A percentile compares a stretch with the other conserved stretches of the same genome.
These are phyloP conservation scores for Pestalotiopsis sp. DNA, from an alignment of 2,329 filamentous ascomycete species.

Conservation along the genomic window DNA sequence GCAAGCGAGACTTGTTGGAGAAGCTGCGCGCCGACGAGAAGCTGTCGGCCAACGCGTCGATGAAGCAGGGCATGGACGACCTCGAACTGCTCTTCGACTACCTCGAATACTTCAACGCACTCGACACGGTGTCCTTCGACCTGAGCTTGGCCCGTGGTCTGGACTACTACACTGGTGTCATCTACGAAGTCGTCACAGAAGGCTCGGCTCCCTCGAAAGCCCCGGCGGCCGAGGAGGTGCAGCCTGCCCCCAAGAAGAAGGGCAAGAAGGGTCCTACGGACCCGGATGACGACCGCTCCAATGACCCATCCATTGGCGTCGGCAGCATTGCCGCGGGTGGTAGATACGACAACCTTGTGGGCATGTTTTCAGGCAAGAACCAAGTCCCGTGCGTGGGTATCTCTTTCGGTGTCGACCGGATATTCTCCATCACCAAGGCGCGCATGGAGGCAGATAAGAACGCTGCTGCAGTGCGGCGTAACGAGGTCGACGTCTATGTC, in stretches of 20 bases:
- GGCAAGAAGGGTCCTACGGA: constrained; percentile 43
- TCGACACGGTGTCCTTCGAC: constrained; percentile 69
- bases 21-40: constrained; percentile 58
- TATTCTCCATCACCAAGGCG: constrained; percentile 75
- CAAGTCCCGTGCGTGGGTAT: constrained; percentile 78
- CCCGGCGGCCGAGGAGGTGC: constrained; percentile 34
- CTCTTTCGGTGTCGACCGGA: constrained; percentile 77
- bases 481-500: constrained; percentile 86
- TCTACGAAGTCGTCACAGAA: constrained; percentile 74
- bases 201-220: constrained; percentile 51
- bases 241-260: constrained; percentile 36
- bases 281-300: constrained; percentile 59
- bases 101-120: constrained; percentile 63
- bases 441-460: constrained; percentile 51
- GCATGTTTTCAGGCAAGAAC: constrained; percentile 70
- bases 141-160: constrained; percentile 72
- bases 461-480: constrained; percentile 57
- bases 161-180: constrained; percentile 75
- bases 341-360: constrained; percentile 74
- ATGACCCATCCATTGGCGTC: constrained; percentile 70
- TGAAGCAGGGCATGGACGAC: constrained; percentile 68
- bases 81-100: constrained; percentile 70
- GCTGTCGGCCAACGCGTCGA: constrained; percentile 61
- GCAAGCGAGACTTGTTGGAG: constrained; percentile 63
- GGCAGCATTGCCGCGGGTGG: constrained; percentile 76